These are phyloP conservation scores for Clonostachys sp. DNA, from an alignment of 2,329 filamentous ascomycete genomes.

Conservation along the genomic window DNA sequence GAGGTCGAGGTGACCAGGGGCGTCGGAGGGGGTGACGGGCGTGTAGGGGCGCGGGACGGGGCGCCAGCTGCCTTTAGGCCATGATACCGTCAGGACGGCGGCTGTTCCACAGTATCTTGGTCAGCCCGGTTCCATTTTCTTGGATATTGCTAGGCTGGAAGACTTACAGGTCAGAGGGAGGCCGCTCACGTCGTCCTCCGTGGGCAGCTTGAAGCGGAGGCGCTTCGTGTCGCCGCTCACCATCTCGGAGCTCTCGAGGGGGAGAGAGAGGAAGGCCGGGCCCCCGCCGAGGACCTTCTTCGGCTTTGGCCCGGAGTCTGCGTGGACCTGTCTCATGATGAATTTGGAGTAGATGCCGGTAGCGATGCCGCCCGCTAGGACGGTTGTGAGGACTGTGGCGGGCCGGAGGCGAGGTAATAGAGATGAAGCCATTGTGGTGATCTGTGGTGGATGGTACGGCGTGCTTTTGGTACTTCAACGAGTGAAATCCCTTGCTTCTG, in stretches of 20 bases:
- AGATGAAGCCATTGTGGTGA: too few species aligned
- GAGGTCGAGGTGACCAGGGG: constrained; percentile 56
- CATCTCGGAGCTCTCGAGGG: constrained; percentile 42
- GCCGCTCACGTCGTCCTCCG: constrained; percentile 38
- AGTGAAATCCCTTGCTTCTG: too few species aligned
- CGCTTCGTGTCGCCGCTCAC: constrained; percentile 57
- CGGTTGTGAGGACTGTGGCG: too few species aligned
- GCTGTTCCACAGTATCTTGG: constrained; percentile 17
- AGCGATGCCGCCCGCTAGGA: too few species aligned
- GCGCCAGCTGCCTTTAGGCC: constrained; percentile 50
- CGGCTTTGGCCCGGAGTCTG: not conserved
- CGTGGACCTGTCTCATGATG: too few species aligned
- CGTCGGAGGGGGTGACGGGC: constrained; percentile 49
- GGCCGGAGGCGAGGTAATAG: too few species aligned
- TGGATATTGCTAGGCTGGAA: too few species aligned
- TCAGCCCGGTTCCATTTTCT: not conserved
- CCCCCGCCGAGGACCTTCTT: constrained; percentile 24
- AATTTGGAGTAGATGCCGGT: too few species aligned
- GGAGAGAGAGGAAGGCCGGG: constrained; percentile 37
- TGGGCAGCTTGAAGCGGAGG: constrained; percentile 50
- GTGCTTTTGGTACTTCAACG: too few species aligned
- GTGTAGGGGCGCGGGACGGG: constrained; percentile 65
- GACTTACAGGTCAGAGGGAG: constrained; percentile 41
- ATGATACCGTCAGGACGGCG: constrained; percentile 56
- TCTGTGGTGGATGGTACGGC: too few species aligned